Conservation (phyloP, 768 basidiomycete genomes). For the Xerocomus brunneocitrinus region DNA sequence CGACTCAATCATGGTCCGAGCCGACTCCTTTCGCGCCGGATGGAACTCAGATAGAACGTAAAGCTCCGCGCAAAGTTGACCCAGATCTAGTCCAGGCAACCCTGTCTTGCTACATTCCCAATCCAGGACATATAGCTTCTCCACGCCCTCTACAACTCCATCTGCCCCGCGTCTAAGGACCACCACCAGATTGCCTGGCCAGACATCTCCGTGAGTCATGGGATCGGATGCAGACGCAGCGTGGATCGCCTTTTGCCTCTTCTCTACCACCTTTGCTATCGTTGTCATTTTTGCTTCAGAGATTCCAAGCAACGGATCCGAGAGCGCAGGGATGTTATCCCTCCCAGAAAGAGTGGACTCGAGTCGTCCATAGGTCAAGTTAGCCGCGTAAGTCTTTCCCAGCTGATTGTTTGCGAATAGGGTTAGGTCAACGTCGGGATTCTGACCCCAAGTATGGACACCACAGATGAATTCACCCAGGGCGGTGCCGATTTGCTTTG, state of each 20-base stretch:
- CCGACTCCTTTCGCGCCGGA: slow-evolving; percentile 35
- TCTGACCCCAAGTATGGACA: slow-evolving; percentile 48
- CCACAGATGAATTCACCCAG: slow-evolving; percentile 53
- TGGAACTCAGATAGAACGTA: slow-evolving; percentile 46
- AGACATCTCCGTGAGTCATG: slow-evolving; percentile 55
- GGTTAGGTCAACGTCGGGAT: slow-evolving; percentile 25
- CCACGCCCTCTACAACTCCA: slow-evolving; percentile 27
- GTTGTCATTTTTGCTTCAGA: slow-evolving; percentile 32
- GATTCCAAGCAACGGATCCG: slow-evolving; percentile 40
- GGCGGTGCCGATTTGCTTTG: slow-evolving; percentile 44
- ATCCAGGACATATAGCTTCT: slow-evolving; percentile 50
- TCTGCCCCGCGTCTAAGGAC: slow-evolving; percentile 27
- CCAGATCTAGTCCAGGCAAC: slow-evolving; percentile 54
- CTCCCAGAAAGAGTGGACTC: slow-evolving; percentile 35
- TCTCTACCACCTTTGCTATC: slow-evolving; percentile 32
- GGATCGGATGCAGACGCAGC: slow-evolving; percentile 27
- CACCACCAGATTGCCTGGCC: slow-evolving; percentile 67
- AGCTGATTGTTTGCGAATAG: slow-evolving; percentile 38
- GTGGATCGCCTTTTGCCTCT: slow-evolving; percentile 29
- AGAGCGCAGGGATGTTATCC: slow-evolving; percentile 32
- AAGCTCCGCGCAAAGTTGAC: slow-evolving; percentile 62
- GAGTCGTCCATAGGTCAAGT: slow-evolving; percentile 43
- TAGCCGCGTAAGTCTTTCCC: slow-evolving; percentile 39
- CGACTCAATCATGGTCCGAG: slow-evolving; percentile 34
- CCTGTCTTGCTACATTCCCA: slow-evolving; percentile 64